A percentile compares a stretch with the other conserved stretches of the same genome.
phyloP scores from a whole-genome alignment of 257 asterid species.

The Scutellaria baicalensis region DNA sequence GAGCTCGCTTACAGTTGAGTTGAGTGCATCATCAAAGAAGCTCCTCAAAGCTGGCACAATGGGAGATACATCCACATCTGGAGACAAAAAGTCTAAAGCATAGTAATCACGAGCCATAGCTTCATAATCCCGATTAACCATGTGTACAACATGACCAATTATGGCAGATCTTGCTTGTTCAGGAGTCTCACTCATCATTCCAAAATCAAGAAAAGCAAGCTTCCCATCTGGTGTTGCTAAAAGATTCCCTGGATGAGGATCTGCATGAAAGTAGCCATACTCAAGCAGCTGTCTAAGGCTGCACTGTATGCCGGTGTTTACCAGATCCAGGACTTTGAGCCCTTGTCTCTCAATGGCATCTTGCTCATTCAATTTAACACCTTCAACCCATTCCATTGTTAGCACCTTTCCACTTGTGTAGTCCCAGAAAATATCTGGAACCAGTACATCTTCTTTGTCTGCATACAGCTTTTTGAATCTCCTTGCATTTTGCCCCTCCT shows the following conservation, averaged over 20 bases:
- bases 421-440: constrained; percentile 97
- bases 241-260: constrained; percentile 99
- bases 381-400: constrained; percentile 99
- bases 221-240: constrained; percentile 96
- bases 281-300: constrained; percentile 96
- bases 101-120: constrained; percentile 99
- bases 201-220: constrained; percentile 98
- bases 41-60: constrained; percentile 80
- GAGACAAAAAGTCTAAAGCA: constrained; percentile 83
- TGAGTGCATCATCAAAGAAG: constrained; percentile 91
- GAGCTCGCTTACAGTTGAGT: constrained; percentile 91
- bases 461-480: constrained; percentile 95
- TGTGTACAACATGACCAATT: constrained; percentile 97
- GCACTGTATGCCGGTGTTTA: constrained; percentile 94
- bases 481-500: constrained; percentile 99
- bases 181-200: constrained; percentile 99
- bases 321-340: constrained; percentile 88
- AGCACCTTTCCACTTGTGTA: constrained; percentile 91
- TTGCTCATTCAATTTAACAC: constrained; percentile 89
- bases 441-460: constrained; percentile 90
- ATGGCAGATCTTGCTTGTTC: constrained; percentile 95
- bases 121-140: constrained; percentile 98
- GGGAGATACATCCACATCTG: constrained; percentile 92
- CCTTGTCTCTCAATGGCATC: constrained; percentile 97
- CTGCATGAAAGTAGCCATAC: constrained; percentile 98